Conservation (phyloP, 2,329 filamentous ascomycete species). For the Fusarium staphyleae region DNA sequence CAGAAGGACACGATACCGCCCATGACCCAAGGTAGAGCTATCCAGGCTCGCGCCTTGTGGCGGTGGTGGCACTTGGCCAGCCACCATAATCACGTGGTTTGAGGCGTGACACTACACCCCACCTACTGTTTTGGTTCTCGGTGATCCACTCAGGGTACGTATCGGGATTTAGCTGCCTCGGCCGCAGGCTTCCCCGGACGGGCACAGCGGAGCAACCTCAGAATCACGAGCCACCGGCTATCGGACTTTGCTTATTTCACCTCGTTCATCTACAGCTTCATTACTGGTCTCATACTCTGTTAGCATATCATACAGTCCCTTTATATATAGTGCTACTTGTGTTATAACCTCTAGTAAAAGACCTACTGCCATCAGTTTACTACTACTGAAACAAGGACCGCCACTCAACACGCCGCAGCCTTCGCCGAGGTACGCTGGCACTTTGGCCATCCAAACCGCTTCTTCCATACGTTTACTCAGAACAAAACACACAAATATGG, state of each 20-base stretch:
- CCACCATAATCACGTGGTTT: conserved; percentile 31
- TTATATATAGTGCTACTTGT: background rate
- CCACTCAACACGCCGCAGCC: conserved; percentile 12
- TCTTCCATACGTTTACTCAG: background rate
- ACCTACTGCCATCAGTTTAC: conserved; percentile 1
- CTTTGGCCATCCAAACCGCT: background rate
- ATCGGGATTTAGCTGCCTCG: conserved; percentile 26
- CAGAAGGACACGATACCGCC: conserved; percentile 43
- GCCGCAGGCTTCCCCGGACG: conserved; percentile 39
- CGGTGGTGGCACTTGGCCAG: conserved; percentile 42
- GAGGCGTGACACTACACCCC: conserved; percentile 30
- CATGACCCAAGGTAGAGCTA: conserved; percentile 39
- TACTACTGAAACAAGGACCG: background rate
- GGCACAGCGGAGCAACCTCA: conserved; percentile 23
- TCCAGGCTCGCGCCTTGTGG: conserved; percentile 27
- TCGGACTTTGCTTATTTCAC: conserved; percentile 15
- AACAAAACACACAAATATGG: conserved; percentile 42
- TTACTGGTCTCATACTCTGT: background rate
- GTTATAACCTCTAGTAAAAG: background rate
- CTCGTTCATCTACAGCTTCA: conserved; percentile 29
- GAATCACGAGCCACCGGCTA: conserved; percentile 37
- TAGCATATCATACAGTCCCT: background rate
- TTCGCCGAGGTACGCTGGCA: conserved; percentile 29
- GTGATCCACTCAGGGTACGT: conserved; percentile 18
- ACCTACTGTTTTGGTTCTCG: conserved; percentile 35